Base-by-base conservation (phyloP, 148 eudicot species). In the Amaranthus palmeri region DNA sequence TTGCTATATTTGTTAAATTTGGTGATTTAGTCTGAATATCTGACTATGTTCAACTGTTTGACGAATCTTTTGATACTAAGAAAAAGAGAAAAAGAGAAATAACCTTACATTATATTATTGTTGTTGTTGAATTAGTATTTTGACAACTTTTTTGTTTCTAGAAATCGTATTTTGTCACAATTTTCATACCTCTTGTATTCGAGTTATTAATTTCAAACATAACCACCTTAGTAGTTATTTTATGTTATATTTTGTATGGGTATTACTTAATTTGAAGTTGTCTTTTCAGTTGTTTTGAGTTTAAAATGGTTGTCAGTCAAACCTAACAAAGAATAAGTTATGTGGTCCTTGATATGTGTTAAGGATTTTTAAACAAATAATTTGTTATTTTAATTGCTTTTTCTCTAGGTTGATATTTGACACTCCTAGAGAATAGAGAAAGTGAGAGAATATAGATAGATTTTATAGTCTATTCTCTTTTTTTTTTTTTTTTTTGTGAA, bases 41-140 rank as follows among this genome's bases (percentile, higher is more conserved):
- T 71, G 65, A 47, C 45, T 68, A 14, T 51, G 54, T 47, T 61
- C 67, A 64, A 67, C 36, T 50, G 49, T 43, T 54, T 65, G 48
- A 71, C 51, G 9, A 50, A 71, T 70, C 48, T 55, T 50, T 10
- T 11, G 14, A 53, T 55, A 48, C 70, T 46, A 51, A 46, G 55
- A 25, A 25, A 25, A 9, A 2, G 11, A 14, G 11, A 45, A 53
- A 17, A 3, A 68, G 12, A 13, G 53, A 46, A 8, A 36, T 75
- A 25, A 67, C 25, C 53, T 40, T 9, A 60, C 18, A 12, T 44
- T 15, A 6, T 42, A 12, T 44, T 15, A 6, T 42, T 6, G 52
- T 62, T 25, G 3, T 5, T 13, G 40, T 8, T 48, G 15, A 4
- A 12, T 41, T 50, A 17, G 9, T 47, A 14, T 76, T 4, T 3